A percentile compares a stretch with the other conserved stretches of the same genome.
Conservation (phyloP, 1,284 basidiomycete genomes). For the Wolfiporia cocos region DNA sequence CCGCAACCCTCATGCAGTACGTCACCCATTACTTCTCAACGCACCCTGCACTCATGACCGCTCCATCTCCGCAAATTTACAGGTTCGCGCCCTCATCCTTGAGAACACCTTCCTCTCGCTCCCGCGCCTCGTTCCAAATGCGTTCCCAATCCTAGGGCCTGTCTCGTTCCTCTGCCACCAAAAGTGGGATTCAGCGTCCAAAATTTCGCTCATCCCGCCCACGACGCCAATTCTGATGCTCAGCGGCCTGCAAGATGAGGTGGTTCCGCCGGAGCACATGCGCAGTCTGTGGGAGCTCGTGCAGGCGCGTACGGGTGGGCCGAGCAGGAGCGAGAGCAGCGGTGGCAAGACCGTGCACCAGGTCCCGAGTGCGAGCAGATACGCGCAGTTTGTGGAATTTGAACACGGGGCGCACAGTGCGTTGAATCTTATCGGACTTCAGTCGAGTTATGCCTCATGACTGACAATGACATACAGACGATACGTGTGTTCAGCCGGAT, state of each 20-base stretch:
- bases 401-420: conserved; percentile 24
- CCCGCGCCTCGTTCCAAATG: conserved; percentile 72
- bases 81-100: conserved; percentile 78
- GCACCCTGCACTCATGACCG: not conserved
- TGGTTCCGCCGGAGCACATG: conserved; percentile 89
- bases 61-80: conserved; percentile 2
- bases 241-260: conserved; percentile 74
- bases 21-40: conserved; percentile 10
- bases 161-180: conserved; percentile 85
- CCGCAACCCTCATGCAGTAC: conserved; percentile 66
- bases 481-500: conserved; percentile 30
- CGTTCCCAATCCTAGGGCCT: conserved; percentile 74
- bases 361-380: conserved; percentile 9
- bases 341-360: conserved; percentile 7
- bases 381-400: conserved; percentile 24
- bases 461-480: conserved; percentile 18
- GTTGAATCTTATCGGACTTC: conserved; percentile 5
- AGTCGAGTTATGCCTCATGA: not conserved
- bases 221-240: conserved; percentile 84
- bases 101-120: conserved; percentile 93
- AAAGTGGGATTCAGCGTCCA: conserved; percentile 81
- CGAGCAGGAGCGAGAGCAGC: conserved; percentile 1
- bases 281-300: conserved; percentile 62
- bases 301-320: conserved; percentile 33
- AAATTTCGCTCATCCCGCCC: conserved; percentile 64